Conservation (phyloP, 2,329 filamentous ascomycete species). For the Aspergillus intermedius region DNA sequence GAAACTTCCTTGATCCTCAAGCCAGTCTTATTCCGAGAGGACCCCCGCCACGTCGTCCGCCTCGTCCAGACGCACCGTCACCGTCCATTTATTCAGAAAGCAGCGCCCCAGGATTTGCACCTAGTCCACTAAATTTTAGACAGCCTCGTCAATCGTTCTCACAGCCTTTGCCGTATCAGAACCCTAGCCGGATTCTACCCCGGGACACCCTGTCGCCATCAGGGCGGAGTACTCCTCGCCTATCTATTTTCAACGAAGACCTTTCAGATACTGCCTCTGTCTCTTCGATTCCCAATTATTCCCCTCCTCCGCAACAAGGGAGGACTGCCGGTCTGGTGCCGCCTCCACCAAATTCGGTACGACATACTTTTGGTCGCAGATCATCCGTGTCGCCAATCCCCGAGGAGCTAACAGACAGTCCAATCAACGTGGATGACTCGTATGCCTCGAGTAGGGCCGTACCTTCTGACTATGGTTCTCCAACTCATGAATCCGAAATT, state of each 20-base stretch:
- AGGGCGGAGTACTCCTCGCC: constrained; percentile 9
- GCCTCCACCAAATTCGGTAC: constrained; percentile 15
- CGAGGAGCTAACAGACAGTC: constrained; percentile 55
- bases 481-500: constrained; percentile 42
- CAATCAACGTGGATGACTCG: constrained; percentile 51
- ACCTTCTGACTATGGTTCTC: constrained; percentile 59
- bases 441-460: constrained; percentile 67
- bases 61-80: constrained; percentile 34
- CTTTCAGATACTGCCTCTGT: constrained; percentile 19
- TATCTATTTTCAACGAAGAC: constrained; percentile 24
- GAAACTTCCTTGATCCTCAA: constrained; percentile 20
- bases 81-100: constrained; percentile 31
- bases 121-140: constrained; percentile 16
- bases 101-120: constrained; percentile 19
- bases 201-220: background rate
- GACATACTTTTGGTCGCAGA: constrained; percentile 50
- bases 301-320: constrained; percentile 15
- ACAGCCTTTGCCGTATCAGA: constrained; percentile 17
- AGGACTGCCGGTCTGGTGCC: constrained; percentile 25
- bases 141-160: constrained; percentile 23
- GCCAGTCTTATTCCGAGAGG: constrained; percentile 23
- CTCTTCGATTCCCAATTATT: constrained; percentile 24
- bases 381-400: constrained; percentile 70
- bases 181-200: background rate
- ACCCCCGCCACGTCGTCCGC: constrained; percentile 37